Evolutionary conservation across 805 yeast genomes (phyloP), one percentile per base, ranked within the genome.

Genomic region (Ogataea siamensis): DNA sequence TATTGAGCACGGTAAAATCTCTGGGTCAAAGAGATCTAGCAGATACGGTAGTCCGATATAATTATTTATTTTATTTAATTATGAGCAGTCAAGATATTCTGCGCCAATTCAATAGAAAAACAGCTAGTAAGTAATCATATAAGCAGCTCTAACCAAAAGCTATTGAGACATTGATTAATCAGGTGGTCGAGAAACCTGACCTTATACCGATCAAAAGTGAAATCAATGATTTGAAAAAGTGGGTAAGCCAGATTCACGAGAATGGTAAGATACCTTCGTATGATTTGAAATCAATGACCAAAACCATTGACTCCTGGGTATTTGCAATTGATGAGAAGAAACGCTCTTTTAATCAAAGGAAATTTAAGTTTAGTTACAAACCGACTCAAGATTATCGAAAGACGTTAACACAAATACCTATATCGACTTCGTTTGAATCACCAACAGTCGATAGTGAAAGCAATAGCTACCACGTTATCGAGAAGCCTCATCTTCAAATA

Each of bases 211-310:
- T 48, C 4, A 25, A 49, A 28, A 14, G n/a, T 2, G 38, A 50
- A 9, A 47, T 54, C 27, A 39, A 40, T 28, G 14, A 37, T 3
- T 39, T 54, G 12, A 43, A 49, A 31, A 32, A 42, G 5, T 53
- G 54, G 55, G 23, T 55, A 4, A 20, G 47, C 8, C 35, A 37
- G 4, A 20, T 36, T n/a, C 24, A 38, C 13, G 32, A 39, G n/a
- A 31, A 23, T 7, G 46, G 34, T 11, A 32, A 31, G n/a, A 38
- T 57, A 2, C 55, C 64, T 1, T 13, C 44, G 12, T 60, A 47
- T 37, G 57, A 58, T 20, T 42, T 55, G 31, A 58, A 51, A 32
- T 40, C 31, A 6, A 51, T 49, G 22, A 34, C 54, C 4, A 34
- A 23, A 5, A 11, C 45, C 3, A 42, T 57, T 15, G 54, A 53